phyloP scores from a whole-genome alignment of 116 monocot species.

The Trichopus zeylanicus region DNA sequence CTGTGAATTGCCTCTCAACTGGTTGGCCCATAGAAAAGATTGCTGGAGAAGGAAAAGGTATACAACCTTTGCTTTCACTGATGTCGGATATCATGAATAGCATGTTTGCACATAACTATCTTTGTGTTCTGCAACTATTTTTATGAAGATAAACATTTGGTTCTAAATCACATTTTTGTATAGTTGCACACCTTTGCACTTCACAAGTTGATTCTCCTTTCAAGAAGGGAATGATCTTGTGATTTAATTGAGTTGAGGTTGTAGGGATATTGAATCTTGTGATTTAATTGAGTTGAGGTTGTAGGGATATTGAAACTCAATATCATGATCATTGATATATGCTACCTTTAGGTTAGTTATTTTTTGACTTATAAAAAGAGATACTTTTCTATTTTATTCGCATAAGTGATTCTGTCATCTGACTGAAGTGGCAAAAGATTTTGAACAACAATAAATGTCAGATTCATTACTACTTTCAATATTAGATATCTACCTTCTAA shows the following conservation, averaged over 20 bases:
- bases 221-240: too few species aligned
- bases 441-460: too few species aligned
- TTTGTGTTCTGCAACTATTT: background rate
- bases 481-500: too few species aligned
- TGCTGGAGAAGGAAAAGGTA: conserved; percentile 92
- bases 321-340: background rate
- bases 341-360: background rate
- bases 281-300: background rate
- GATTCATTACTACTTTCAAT: too few species aligned
- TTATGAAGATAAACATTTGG: too few species aligned
- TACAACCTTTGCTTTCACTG: conserved; percentile 3
- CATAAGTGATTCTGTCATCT: background rate
- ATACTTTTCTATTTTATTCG: background rate
- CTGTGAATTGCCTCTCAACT: conserved; percentile 7
- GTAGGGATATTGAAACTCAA: background rate
- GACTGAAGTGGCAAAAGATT: too few species aligned
- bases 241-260: background rate
- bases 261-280: background rate
- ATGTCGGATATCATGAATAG: background rate
- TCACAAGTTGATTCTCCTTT: conserved; percentile 2
- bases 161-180: too few species aligned
- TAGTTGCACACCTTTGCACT: too few species aligned
- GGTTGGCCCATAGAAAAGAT: conserved; percentile 38
- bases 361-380: background rate
- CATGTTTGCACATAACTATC: background rate